A percentile compares a stretch with the other conserved stretches of the same genome.
phyloP scores from a whole-genome alignment of 2,329 filamentous ascomycete species.

The Colletotrichum musicola region DNA sequence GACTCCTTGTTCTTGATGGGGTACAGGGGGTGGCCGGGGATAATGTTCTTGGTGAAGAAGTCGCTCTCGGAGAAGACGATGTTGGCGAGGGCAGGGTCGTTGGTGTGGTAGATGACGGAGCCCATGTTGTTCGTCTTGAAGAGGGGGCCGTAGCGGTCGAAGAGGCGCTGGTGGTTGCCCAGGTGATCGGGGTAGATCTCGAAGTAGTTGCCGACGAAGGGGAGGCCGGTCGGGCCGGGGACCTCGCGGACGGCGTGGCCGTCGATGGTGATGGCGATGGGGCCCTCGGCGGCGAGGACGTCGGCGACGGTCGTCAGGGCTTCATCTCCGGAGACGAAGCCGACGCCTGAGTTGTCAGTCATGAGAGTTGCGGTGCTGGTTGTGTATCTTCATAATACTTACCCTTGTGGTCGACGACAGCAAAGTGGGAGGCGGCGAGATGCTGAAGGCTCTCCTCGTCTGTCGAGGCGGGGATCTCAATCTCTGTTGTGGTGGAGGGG shows the following conservation, averaged over 20 bases:
- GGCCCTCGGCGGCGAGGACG: constrained; percentile 48
- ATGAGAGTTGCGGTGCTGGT: background rate
- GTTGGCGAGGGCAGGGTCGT: constrained; percentile 60
- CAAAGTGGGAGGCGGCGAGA: constrained; percentile 56
- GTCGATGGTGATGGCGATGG: constrained; percentile 61
- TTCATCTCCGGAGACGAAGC: constrained; percentile 49
- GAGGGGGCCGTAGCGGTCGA: constrained; percentile 64
- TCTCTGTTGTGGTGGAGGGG: constrained; percentile 49
- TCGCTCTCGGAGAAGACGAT: constrained; percentile 62
- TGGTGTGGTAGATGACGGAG: constrained; percentile 61
- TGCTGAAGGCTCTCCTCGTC: constrained; percentile 54
- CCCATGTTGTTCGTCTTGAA: constrained; percentile 67
- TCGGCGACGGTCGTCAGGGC: constrained; percentile 50
- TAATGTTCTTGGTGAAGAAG: constrained; percentile 67
- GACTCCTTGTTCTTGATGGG: constrained; percentile 57
- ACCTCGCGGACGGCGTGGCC: constrained; percentile 62
- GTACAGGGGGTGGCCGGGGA: constrained; percentile 61
- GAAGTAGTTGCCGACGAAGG: constrained; percentile 65
- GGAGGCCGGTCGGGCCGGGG: constrained; percentile 62
- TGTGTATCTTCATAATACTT: constrained; percentile 17
- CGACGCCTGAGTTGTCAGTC: constrained; percentile 47
- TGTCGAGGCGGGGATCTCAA: constrained; percentile 51
- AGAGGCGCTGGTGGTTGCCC: constrained; percentile 67
- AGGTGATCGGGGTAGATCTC: constrained; percentile 70
- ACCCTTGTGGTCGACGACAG: constrained; percentile 57